Conservation (phyloP, 768 basidiomycete species). For the Phlebiopsis flavidoalba region DNA sequence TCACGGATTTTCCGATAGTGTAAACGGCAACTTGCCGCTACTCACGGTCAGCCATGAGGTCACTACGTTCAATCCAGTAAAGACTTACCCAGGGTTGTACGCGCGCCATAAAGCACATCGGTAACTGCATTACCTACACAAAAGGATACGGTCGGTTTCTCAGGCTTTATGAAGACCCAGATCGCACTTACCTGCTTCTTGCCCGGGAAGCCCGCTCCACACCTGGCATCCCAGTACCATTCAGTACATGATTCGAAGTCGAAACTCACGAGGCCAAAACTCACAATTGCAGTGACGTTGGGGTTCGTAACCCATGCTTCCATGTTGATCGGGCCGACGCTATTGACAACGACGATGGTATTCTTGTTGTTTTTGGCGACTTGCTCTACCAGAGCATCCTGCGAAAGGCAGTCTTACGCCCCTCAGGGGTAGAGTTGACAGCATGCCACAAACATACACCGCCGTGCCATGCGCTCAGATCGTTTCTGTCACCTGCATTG, state of each 20-base stretch:
- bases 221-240: conserved; percentile 10
- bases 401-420: not conserved
- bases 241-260: not conserved
- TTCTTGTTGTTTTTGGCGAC: conserved; percentile 52
- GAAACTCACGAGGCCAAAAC: conserved; percentile 21
- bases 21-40: conserved; percentile 43
- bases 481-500: conserved; percentile 28
- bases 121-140: conserved; percentile 28
- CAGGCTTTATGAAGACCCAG: not conserved
- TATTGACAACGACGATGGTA: conserved; percentile 64
- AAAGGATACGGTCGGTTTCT: not conserved
- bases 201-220: conserved; percentile 38
- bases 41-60: not conserved
- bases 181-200: conserved; percentile 38
- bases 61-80: not conserved
- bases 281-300: conserved; percentile 27
- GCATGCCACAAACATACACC: conserved; percentile 17
- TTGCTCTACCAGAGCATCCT: conserved; percentile 32
- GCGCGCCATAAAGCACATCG: conserved; percentile 43
- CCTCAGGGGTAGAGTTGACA: not conserved
- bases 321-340: conserved; percentile 51
- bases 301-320: conserved; percentile 43
- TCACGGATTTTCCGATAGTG: conserved; percentile 39
- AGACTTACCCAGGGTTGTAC: conserved; percentile 42
- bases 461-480: conserved; percentile 22